Evolutionary conservation across 345 rosid species (phyloP).

Genomic region (Psidium guajava): DNA sequence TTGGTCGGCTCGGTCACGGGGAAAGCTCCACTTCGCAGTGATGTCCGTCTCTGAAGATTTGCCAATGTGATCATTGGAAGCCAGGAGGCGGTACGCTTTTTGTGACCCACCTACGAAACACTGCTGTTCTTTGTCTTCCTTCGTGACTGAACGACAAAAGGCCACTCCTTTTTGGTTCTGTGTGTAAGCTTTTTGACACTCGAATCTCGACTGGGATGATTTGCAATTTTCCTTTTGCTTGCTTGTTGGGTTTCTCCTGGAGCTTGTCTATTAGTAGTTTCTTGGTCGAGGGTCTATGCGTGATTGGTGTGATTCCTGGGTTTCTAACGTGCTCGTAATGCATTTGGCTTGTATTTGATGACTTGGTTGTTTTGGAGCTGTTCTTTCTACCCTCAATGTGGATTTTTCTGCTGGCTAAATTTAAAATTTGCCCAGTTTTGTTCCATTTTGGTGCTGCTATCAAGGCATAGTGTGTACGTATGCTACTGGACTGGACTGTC

Average conservation of each 20-base stretch:
- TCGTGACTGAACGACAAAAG: background rate
- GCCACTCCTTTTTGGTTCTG: background rate
- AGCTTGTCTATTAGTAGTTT: background rate
- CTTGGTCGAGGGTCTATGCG: background rate
- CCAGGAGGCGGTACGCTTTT: background rate
- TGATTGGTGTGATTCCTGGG: background rate
- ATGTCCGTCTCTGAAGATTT: background rate
- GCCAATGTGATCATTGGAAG: background rate
- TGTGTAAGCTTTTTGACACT: background rate
- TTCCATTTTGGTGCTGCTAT: background rate
- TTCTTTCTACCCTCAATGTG: background rate
- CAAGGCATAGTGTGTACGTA: background rate
- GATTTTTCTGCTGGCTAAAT: background rate
- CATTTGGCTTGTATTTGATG: background rate
- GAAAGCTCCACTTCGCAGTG: background rate
- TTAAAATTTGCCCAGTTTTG: background rate
- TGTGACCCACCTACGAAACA: background rate
- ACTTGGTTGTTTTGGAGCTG: background rate
- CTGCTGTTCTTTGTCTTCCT: background rate
- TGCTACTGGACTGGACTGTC: background rate
- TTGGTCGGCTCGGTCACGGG: background rate
- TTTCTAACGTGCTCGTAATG: background rate
- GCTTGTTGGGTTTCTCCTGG: background rate
- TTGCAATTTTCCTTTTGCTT: background rate
- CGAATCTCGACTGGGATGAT: background rate